Percentiles rank a stretch among this genome's conserved stretches.
phyloP scores from a whole-genome alignment of 2,329 filamentous ascomycete species.

The Trichoderma sp. region DNA sequence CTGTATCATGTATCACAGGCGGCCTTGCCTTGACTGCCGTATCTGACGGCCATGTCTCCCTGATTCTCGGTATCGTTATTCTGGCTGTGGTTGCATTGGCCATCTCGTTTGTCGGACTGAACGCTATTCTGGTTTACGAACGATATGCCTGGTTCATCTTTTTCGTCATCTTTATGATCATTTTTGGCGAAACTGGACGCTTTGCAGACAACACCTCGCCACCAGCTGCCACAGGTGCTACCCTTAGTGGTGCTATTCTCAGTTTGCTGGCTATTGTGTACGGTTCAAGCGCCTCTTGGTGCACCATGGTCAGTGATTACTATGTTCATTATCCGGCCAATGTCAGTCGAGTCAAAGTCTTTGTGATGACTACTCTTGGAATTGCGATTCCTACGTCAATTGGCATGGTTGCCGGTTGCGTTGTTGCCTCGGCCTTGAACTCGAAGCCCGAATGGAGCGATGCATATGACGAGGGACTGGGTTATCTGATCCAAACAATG shows the following conservation, averaged over 20 bases:
- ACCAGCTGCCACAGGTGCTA: constrained; percentile 34
- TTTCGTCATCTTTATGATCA: constrained; percentile 48
- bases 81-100: constrained; percentile 48
- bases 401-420: constrained; percentile 46
- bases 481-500: constrained; percentile 45
- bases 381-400: constrained; percentile 49
- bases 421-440: constrained; percentile 43
- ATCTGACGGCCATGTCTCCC: constrained; percentile 43
- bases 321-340: constrained; percentile 44
- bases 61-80: constrained; percentile 53
- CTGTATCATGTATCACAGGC: constrained; percentile 50
- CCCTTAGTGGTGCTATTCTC: constrained; percentile 41
- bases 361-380: constrained; percentile 47
- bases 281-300: constrained; percentile 50
- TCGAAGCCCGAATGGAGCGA: constrained; percentile 38
- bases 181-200: constrained; percentile 45
- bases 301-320: constrained; percentile 37
- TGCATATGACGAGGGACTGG: constrained; percentile 42
- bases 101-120: constrained; percentile 52
- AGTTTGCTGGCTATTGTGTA: constrained; percentile 47
- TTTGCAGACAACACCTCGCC: constrained; percentile 40
- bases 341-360: constrained; percentile 46
- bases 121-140: constrained; percentile 49
- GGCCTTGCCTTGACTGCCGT: constrained; percentile 49
- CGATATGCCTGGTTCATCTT: constrained; percentile 49